Base-by-base conservation (phyloP, 768 basidiomycete species). In the Leucosporidium creatinivorum region DNA sequence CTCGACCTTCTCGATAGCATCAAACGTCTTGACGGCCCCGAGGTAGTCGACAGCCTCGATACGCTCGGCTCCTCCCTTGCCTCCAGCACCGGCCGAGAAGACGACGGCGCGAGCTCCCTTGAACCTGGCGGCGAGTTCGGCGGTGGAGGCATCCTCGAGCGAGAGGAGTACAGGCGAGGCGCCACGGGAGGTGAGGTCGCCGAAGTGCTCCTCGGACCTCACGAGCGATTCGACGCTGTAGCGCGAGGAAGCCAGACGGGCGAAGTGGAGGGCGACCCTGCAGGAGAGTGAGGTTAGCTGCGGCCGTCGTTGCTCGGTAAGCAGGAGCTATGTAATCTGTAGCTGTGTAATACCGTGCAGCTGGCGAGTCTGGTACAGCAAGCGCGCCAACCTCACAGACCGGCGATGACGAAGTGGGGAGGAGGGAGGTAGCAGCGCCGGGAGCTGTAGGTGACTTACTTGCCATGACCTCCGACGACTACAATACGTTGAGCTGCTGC, bases 21-120 rank as follows among this genome's bases (percentile, higher is more conserved):
- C 86, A 73, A 85, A 87, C 3, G 68, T 67, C 77, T 87, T 88
- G 48, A 88, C 69, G 0, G 86, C 85, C 13, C 86, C 86, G 58
- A 85, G 84, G 70, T 83, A 84, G 71, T 81, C 81, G 9, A 87
- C 85, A 33, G 79, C 80, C 74, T 81, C 82, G 4, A 84, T 86
- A 50, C 80, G 39, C 59, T 77, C 76, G 28, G 63, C 55, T 0
- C 82, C 83, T 10, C 84, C 85, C 70, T 84, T 84, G 0, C 84
- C 84, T 0, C 85, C 85, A 0, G 86, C 83, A 15, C 82, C 82
- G 1, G 81, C 81, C 23, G 79, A 69, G 69, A 80, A 83, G 61
- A 80, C 72, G 23, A 83, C 80, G 25, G 75, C 70, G 52, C 80
- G 73, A 7, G 76, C 71, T 4, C 69, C 75, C 21, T 75, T 60